Evolutionary conservation across 352 stramenopile species (phyloP), one percentile per base, ranked within the genome.

Genomic region (Globisporangium spiculum): DNA sequence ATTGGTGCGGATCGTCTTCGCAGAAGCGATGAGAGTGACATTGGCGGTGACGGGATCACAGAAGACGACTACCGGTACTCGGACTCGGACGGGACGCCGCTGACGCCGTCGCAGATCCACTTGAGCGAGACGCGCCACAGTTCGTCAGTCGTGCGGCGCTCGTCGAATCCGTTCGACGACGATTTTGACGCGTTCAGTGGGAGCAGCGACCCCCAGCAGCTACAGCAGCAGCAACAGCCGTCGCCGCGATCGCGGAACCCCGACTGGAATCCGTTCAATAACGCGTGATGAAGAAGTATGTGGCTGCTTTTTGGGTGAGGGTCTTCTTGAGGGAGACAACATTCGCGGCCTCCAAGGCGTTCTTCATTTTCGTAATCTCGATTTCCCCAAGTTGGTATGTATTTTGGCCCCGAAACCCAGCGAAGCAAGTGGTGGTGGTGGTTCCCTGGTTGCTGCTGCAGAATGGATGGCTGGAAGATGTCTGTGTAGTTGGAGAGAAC

Each of bases 201-300:
- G 4, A 54, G 26, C 27, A 48, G 46, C 7, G 41, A 65, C 18
- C 41, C 48, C 16, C 50, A 56, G 50, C 50, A 56, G n/a, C 50
- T 30, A 8, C 50, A 55, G 48, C 48, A 56, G 8, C 48, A 38
- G n/a, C 50, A 34, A 26, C 55, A 26, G 14, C 14, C 41, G 16
- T 24, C 44, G 12, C n/a, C 55, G 7, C 55, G 55, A 54, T 32
- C 38, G 2, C 41, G 41, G 3, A 56, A 57, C 46, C 12, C 60
- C 41, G 41, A 65, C 26, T 65, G 60, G 60, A 65, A 65, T 55
- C 60, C 60, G 26, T 65, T 65, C 26, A 32, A 65, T 44, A 44
- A 65, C 41, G 60, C 41, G 27, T 65, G 60, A 65, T 26, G 50
- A 30, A 20, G 38, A 46, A 27, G 22, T 52, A 18, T 2, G 41